phyloP scores from a whole-genome alignment of 2,329 filamentous ascomycete species.

The Colletotrichum magnum region DNA sequence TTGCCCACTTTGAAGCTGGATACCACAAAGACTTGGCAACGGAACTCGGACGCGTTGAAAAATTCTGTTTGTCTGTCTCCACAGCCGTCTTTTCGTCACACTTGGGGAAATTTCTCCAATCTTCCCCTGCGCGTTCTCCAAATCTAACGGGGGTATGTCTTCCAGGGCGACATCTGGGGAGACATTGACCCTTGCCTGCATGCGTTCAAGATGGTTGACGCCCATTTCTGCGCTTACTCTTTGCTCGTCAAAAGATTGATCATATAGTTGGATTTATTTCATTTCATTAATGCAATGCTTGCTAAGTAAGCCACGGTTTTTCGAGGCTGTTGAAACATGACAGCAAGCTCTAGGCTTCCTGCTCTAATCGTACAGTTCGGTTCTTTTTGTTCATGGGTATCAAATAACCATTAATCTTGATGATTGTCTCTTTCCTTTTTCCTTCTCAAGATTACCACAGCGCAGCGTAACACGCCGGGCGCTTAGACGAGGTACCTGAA shows the following conservation, averaged over 20 bases:
- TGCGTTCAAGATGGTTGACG: background rate
- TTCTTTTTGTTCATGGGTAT: conserved; percentile 32
- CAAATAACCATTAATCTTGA: conserved; percentile 6
- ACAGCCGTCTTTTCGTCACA: background rate
- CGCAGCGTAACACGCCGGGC: background rate
- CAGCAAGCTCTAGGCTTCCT: background rate
- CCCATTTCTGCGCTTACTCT: background rate
- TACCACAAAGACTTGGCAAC: background rate
- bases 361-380: background rate
- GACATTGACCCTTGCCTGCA: background rate
- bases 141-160: background rate
- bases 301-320: background rate
- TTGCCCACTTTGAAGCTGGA: background rate
- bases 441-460: background rate
- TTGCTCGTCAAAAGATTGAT: background rate
- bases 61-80: background rate
- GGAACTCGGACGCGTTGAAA: background rate
- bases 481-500: conserved; percentile 62
- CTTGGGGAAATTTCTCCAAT: conserved; percentile 22
- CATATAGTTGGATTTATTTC: background rate
- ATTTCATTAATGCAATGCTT: background rate
- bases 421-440: background rate
- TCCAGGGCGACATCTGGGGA: background rate
- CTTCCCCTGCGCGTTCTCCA: conserved; percentile 1
- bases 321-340: background rate